Conservation (phyloP, 306 rosid species). For the Boehmeria nivea region DNA sequence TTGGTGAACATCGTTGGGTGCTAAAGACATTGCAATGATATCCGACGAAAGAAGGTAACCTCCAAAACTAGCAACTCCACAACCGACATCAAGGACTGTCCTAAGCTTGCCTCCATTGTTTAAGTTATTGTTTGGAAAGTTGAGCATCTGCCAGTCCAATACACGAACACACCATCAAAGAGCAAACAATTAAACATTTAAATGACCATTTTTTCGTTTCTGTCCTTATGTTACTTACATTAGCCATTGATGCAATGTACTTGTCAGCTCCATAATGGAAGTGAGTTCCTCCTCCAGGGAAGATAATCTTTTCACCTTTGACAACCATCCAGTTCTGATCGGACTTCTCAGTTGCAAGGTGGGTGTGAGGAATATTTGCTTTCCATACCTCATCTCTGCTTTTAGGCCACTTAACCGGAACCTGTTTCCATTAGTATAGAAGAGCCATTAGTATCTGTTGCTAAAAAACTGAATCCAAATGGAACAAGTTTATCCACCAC, state of each 20-base stretch:
- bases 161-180: not conserved
- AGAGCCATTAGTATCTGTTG: not conserved
- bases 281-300: constrained; percentile 99
- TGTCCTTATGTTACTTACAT: constrained; percentile 62
- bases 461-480: not conserved
- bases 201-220: not conserved
- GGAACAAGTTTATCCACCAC: constrained; percentile 10
- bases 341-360: constrained; percentile 96
- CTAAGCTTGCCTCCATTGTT: constrained; percentile 77
- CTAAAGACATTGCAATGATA: constrained; percentile 86
- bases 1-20: constrained; percentile 99
- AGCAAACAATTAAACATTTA: not conserved
- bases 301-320: constrained; percentile 79
- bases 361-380: constrained; percentile 97
- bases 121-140: constrained; percentile 63
- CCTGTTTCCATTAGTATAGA: constrained; percentile 28
- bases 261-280: constrained; percentile 98
- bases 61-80: constrained; percentile 99
- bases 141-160: constrained; percentile 71
- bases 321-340: constrained; percentile 99
- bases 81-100: constrained; percentile 97
- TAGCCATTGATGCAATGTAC: constrained; percentile 90
- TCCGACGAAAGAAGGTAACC: constrained; percentile 88
- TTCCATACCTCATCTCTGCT: constrained; percentile 99
- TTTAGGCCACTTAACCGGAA: constrained; percentile 95